phyloP scores from a whole-genome alignment of 257 asterid species.

The Fraxinus quadrangulata region DNA sequence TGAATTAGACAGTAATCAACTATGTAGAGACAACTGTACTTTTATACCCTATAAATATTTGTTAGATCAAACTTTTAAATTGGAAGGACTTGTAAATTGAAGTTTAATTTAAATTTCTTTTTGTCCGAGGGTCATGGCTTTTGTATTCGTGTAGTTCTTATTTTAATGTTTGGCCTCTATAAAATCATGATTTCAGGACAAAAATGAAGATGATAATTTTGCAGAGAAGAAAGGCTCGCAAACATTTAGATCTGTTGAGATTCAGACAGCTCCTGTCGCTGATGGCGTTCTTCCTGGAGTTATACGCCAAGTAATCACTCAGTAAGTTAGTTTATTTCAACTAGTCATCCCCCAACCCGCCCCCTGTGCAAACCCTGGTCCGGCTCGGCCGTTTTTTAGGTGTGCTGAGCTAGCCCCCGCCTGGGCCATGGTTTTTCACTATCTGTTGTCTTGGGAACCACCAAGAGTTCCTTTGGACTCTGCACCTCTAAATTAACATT shows the following conservation, averaged over 20 bases:
- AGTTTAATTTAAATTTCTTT: background rate
- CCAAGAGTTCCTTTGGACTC: background rate
- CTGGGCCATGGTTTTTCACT: background rate
- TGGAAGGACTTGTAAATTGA: background rate
- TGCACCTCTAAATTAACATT: no score
- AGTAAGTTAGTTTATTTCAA: constrained; percentile 43
- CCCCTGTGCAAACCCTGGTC: background rate
- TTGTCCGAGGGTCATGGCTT: constrained; percentile 1
- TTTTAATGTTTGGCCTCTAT: background rate
- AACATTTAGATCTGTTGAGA: constrained; percentile 42
- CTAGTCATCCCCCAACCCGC: background rate
- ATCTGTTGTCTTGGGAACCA: background rate
- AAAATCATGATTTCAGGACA: constrained; percentile 46
- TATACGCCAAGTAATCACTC: constrained; percentile 75
- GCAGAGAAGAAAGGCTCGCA: constrained; percentile 33
- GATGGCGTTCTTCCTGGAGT: constrained; percentile 95
- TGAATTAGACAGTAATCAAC: background rate
- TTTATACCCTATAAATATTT: constrained; percentile 4
- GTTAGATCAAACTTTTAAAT: background rate
- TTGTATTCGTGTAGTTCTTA: background rate
- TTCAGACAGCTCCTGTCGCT: constrained; percentile 76
- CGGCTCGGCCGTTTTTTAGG: background rate
- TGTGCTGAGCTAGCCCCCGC: background rate
- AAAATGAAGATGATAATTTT: constrained; percentile 27
- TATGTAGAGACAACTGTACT: background rate